A percentile compares a stretch with the other conserved stretches of the same genome.
These are phyloP conservation scores for Flaveria linearis DNA, from an alignment of 129 eudicot species.

Conservation along the genomic window DNA sequence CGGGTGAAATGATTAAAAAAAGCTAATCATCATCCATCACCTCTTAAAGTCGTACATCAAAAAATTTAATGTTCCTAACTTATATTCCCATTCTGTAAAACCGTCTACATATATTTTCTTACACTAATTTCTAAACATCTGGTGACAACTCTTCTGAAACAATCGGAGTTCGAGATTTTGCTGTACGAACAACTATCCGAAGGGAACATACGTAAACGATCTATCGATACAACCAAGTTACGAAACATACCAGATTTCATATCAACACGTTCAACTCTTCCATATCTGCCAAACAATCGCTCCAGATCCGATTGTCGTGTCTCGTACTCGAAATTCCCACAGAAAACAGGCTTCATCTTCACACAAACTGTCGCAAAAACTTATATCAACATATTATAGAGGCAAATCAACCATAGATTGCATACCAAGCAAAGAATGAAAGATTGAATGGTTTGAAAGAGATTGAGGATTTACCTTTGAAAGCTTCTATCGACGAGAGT, in stretches of 20 bases:
- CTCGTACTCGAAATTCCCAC: slow-evolving; percentile 82
- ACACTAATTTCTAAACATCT: too few relatives aligned
- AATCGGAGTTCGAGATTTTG: too few relatives aligned
- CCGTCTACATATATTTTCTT: too few relatives aligned
- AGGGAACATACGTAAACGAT: background rate
- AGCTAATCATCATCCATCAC: too few relatives aligned
- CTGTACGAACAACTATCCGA: background rate
- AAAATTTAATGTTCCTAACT: too few relatives aligned
- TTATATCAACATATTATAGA: background rate
- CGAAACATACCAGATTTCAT: slow-evolving; percentile 76
- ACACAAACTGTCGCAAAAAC: background rate
- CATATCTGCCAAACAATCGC: slow-evolving; percentile 78
- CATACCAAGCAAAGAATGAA: background rate
- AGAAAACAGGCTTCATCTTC: slow-evolving; percentile 86
- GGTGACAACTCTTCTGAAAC: too few relatives aligned
- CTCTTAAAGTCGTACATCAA: too few relatives aligned
- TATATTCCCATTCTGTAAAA: too few relatives aligned
- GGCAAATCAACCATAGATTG: background rate
- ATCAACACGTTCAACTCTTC: slow-evolving; percentile 85
- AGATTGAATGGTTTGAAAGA: background rate
- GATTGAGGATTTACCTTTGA: background rate
- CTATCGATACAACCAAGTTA: background rate
- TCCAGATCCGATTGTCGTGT: slow-evolving; percentile 90
- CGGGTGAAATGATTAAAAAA: background rate
- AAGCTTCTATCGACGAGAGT: background rate